Evolutionary conservation across 306 rosid species (phyloP), one percentile per base, ranked within the genome.

Genomic region (Rubus parviflorus): DNA sequence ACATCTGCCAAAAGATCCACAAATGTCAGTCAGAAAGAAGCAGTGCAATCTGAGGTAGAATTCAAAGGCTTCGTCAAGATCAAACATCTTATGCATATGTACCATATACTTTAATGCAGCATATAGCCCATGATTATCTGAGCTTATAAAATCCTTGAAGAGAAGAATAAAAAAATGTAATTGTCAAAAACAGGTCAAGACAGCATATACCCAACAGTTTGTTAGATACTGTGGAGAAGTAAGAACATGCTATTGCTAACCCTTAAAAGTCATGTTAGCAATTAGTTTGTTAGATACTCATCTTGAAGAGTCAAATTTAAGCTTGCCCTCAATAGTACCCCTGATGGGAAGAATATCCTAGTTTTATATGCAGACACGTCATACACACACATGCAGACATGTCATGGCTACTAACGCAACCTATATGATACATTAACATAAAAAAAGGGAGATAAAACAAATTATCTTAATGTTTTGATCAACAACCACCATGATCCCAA

Each of bases 1-100:
- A 92, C 74, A 85, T 95, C 99, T 95, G 94, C 88, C 87, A 78
- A 80, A 89, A 78, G 72, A 56, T 67, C 43, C 77, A 71, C 45
- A 41, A 19, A 67, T 52, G 64, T 62, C 69, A 76, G 63, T 63
- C 68, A 41, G 64, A 52, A 66, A 53, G 4, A 48, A 45, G 56
- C 62, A 75, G 68, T 48, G 75, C 67, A 72, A 42, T 48, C 52
- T 23, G 45, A 45, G 65, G 58, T 10, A 70, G 42, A 41, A 76
- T 22, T 76, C 6, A 77, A 75, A 12, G 56, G 62, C 25, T 46
- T 45, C 6, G 20, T 47, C 17, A 42, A n/a, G 14, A 73, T 25
- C 23, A 67, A 67, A 23, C 68, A 68, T 56, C n/a, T 38, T 22
- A 62, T 5, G 38, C 30, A 47, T 23, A 62, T 10, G 20, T 61